Evolutionary conservation across 257 asterid species (phyloP).

Genomic region (Lycium ferocissimum): DNA sequence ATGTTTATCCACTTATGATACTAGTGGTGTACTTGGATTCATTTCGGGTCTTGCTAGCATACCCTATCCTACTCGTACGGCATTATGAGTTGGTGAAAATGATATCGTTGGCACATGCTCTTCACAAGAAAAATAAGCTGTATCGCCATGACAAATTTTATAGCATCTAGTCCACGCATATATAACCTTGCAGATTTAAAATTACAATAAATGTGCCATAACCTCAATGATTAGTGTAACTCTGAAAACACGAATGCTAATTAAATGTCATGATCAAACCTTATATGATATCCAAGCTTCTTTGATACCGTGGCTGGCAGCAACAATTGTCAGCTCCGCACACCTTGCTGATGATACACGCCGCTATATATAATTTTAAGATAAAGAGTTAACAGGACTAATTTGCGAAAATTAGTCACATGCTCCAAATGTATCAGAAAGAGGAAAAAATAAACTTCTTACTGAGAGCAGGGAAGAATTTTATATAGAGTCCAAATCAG

Average conservation of each 20-base stretch:
- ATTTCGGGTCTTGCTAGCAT: not conserved
- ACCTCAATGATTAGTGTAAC: conserved; percentile 14
- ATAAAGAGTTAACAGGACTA: not conserved
- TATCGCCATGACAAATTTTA: not conserved
- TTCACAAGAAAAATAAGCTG: conserved; percentile 8
- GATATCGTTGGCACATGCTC: not conserved
- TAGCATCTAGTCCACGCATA: not conserved
- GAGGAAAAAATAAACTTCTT: conserved; percentile 6
- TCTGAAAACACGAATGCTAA: not conserved
- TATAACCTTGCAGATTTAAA: conserved; percentile 16
- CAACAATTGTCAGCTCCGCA: conserved; percentile 89
- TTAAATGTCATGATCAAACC: conserved; percentile 45
- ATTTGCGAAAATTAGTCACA: conserved; percentile 9
- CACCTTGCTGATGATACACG: conserved; percentile 96
- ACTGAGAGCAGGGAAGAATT: conserved; percentile 16
- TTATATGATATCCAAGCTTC: conserved; percentile 99
- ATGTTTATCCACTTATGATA: conserved; percentile 12
- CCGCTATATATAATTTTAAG: conserved; percentile 45
- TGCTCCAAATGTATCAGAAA: conserved; percentile 16
- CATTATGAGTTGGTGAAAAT: not conserved
- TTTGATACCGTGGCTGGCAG: conserved; percentile 94
- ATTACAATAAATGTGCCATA: conserved; percentile 11
- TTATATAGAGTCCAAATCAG: conserved; percentile 15
- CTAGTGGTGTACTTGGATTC: not conserved
- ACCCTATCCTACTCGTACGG: not conserved